phyloP scores from a whole-genome alignment of 106 monocot genomes.

The Dendrobium huoshanense region DNA sequence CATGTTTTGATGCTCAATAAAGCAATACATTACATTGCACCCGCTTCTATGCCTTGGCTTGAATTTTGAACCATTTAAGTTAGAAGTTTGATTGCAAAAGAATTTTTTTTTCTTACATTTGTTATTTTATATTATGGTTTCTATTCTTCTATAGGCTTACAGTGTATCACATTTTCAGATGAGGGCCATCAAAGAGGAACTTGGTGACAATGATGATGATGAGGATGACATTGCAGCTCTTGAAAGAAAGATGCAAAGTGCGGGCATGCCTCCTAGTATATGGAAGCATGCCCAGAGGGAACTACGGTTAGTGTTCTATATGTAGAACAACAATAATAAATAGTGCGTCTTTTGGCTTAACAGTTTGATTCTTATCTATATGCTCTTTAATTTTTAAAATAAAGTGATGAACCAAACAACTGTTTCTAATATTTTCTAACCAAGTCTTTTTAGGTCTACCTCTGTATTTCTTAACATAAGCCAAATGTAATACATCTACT shows the following conservation, averaged over 20 bases:
- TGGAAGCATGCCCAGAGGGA: constrained; percentile 99
- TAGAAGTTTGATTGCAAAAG: too few species aligned
- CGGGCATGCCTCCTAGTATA: constrained; percentile 92
- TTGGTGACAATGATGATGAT: constrained; percentile 97
- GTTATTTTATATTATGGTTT: background rate
- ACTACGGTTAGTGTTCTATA: constrained; percentile 41
- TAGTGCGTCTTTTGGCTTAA: background rate
- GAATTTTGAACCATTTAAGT: background rate
- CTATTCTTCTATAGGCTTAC: background rate
- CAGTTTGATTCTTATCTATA: background rate
- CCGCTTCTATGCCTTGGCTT: background rate
- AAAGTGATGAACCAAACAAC: too few species aligned
- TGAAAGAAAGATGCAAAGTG: constrained; percentile 97
- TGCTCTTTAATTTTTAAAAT: background rate
- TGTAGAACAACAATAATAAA: background rate
- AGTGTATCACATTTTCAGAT: constrained; percentile 38
- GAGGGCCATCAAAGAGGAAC: constrained; percentile 97
- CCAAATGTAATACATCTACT: too few species aligned
- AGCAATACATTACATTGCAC: background rate
- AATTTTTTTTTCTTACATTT: background rate
- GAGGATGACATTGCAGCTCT: constrained; percentile 91
- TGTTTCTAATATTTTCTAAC: too few species aligned
- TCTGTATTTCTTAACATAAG: too few species aligned
- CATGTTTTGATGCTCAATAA: background rate
- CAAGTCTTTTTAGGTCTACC: too few species aligned